Evolutionary conservation across 1,139 yeast genomes (phyloP).

Genomic region (Pichia sp.): DNA sequence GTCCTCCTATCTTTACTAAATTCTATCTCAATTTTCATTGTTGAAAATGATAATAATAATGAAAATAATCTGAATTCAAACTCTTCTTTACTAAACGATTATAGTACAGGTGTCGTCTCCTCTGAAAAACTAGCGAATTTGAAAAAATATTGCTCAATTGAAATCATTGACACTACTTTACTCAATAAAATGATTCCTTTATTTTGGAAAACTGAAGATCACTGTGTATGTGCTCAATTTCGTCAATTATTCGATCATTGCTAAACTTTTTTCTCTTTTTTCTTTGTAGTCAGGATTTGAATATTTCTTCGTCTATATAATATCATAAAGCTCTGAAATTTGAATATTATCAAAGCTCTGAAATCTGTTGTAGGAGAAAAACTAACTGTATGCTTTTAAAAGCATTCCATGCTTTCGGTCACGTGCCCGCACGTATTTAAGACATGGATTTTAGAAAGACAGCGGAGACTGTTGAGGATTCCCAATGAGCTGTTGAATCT

Average conservation of each 20-base stretch:
- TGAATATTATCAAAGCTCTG: no score
- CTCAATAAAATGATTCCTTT: conserved; percentile 1
- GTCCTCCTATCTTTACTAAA: conserved; percentile 7
- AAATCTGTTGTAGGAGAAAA: no score
- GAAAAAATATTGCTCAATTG: background rate
- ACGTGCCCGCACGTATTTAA: no score
- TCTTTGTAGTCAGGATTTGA: background rate
- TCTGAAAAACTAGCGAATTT: background rate
- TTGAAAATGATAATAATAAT: background rate
- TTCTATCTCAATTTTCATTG: conserved; percentile 3
- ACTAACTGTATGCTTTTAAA: no score
- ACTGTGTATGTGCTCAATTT: background rate
- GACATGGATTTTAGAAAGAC: no score
- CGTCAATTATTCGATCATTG: background rate
- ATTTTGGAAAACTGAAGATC: conserved; percentile 9
- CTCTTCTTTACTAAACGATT: background rate
- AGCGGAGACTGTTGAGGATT: no score
- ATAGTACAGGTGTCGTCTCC: background rate
- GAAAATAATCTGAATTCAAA: background rate
- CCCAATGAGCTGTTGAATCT: no score
- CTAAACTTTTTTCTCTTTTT: background rate
- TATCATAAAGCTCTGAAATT: no score
- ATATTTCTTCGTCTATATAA: no score
- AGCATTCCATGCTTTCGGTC: no score
- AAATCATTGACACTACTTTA: background rate